Evolutionary conservation across 352 stramenopile genomes (phyloP), one percentile per base, ranked within the genome.

Genomic region (Globisporangium canariense): DNA sequence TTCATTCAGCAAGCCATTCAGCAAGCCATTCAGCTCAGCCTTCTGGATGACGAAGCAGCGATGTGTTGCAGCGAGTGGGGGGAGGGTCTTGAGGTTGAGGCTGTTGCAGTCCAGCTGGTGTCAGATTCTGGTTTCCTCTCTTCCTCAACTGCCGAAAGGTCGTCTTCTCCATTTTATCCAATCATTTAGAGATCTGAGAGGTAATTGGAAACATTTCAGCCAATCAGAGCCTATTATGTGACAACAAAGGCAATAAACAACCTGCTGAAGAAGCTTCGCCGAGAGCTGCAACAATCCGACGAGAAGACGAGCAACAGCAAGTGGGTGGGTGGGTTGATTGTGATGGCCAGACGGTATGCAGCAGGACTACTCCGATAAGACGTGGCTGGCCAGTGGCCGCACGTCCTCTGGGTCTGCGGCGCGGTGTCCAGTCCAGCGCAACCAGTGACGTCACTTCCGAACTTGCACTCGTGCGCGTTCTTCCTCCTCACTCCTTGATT

Each of bases 361-460:
- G 41, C 41, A 47, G 14, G 41, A 7, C 36, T 41, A 9, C 3
- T 41, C 36, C 41, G 14, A 47, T n/a, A 47, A 18, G 41, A 18
- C 13, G 41, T 36, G 41, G 9, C 14, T 1, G 16, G n/a, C 43
- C 32, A 36, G 32, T 22, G 7, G 16, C 6, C 43, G 11, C 43
- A 22, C 30, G 30, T 25, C 30, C 18, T 57, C 51, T 57, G 16
- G 49, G 25, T 8, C 4, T 22, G 40, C 36, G n/a, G 14, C 40
- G 8, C 13, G 7, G 40, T 18, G 14, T 46, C 4, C 1, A 6
- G 40, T 20, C 47, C 16, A 57, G 18, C 18, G 6, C 28, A 49
- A 22, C 43, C 4, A 7, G 18, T 20, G 43, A 49, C 43, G n/a
- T 58, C 49, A 64, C 49, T 64, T 58, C 34, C 58, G 25, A 64